These are phyloP conservation scores for Bipolaris sorokiniana DNA, from an alignment of 2,329 filamentous ascomycete species.

Conservation along the genomic window DNA sequence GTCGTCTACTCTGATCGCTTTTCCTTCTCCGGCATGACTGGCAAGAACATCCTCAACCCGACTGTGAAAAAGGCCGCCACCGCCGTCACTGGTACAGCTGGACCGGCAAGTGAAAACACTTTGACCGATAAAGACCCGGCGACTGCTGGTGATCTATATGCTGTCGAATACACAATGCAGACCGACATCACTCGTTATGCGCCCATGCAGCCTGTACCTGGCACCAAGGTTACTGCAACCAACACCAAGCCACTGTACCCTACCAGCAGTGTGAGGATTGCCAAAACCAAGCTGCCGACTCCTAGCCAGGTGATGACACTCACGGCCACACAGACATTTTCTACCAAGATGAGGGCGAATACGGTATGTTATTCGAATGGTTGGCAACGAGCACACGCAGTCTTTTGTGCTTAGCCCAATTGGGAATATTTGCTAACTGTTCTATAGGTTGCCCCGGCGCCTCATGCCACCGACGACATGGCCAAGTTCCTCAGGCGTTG, in stretches of 20 bases:
- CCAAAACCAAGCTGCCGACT: slow-evolving; percentile 57
- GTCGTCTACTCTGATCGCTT: slow-evolving; percentile 69
- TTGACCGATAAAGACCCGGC: slow-evolving; percentile 30
- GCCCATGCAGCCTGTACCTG: slow-evolving; percentile 65
- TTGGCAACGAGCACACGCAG: background rate
- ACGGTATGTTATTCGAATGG: slow-evolving; percentile 56
- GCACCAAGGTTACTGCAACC: slow-evolving; percentile 64
- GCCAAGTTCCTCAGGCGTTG: slow-evolving; percentile 64
- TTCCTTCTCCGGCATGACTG: slow-evolving; percentile 68
- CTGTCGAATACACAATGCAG: slow-evolving; percentile 62
- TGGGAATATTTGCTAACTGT: slow-evolving; percentile 22
- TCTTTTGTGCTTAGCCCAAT: background rate
- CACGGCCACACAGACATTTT: slow-evolving; percentile 59
- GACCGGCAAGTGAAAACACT: slow-evolving; percentile 36
- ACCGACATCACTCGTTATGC: slow-evolving; percentile 65
- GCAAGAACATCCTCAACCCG: slow-evolving; percentile 63
- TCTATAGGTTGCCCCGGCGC: slow-evolving; percentile 60
- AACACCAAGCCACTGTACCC: slow-evolving; percentile 59
- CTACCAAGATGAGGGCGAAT: slow-evolving; percentile 61
- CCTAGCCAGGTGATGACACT: slow-evolving; percentile 58
- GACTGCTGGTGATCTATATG: slow-evolving; percentile 34
- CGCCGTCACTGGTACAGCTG: slow-evolving; percentile 34
- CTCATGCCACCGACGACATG: slow-evolving; percentile 60
- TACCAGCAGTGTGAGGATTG: slow-evolving; percentile 61
- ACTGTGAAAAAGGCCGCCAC: slow-evolving; percentile 50